phyloP scores from a whole-genome alignment of 805 yeast species.

The Tetrapisispora pingtungensis region DNA sequence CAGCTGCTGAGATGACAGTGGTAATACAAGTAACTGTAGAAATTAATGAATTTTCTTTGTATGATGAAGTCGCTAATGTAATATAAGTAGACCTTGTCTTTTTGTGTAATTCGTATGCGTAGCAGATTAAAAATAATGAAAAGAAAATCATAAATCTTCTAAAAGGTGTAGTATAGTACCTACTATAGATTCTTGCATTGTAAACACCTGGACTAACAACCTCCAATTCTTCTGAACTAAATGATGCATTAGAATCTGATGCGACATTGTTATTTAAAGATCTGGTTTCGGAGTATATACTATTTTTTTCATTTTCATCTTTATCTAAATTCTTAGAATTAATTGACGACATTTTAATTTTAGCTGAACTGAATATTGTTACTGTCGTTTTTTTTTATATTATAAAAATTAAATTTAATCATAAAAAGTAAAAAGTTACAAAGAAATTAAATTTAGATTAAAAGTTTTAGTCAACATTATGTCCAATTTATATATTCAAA shows the following conservation, averaged over 20 bases:
- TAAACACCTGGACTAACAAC: conserved; percentile 36
- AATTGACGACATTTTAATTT: too few relatives aligned
- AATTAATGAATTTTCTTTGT: conserved; percentile 38
- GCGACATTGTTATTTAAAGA: background rate
- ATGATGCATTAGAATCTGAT: background rate
- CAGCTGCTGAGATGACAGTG: conserved; percentile 48
- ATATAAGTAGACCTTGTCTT: conserved; percentile 36
- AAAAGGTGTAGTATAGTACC: conserved; percentile 36
- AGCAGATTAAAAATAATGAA: conserved; percentile 44
- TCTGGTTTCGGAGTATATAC: background rate
- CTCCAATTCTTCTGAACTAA: background rate
- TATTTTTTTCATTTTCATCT: background rate
- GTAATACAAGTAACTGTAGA: conserved; percentile 44
- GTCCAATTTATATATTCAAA: too few relatives aligned
- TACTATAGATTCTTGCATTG: conserved; percentile 45
- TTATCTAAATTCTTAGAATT: too few relatives aligned
- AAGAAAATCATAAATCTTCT: conserved; percentile 37
- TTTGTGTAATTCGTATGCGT: conserved; percentile 50
- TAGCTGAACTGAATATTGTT: too few relatives aligned
- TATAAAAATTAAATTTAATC: too few relatives aligned
- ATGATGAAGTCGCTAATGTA: conserved; percentile 42
- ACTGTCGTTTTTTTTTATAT: too few relatives aligned
- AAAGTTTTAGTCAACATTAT: too few relatives aligned
- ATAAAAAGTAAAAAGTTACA: too few relatives aligned
- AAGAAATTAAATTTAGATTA: too few relatives aligned